A percentile compares a stretch with the other conserved stretches of the same genome.
Evolutionary conservation across 495 filamentous ascomycete genomes (phyloP).

Genomic region (Patellaria atrata): DNA sequence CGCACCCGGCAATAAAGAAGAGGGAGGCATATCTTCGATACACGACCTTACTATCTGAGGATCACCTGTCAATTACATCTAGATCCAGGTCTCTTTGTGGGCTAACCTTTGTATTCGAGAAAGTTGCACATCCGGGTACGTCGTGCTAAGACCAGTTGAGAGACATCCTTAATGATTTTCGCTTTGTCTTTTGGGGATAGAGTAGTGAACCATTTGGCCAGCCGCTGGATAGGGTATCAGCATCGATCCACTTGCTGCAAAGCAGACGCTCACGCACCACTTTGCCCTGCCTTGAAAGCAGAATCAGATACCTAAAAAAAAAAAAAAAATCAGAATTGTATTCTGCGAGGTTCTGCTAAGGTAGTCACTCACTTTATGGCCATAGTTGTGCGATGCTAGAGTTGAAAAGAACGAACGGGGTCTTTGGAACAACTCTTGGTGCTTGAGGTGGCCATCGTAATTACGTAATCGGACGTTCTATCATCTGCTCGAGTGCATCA

Average conservation of each 20-base stretch:
- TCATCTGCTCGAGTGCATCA: no score
- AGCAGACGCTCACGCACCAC: constrained; percentile 54
- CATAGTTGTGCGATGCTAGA: no score
- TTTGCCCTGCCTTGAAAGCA: constrained; percentile 96
- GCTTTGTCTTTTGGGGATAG: constrained; percentile 96
- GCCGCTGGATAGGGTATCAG: constrained; percentile 48
- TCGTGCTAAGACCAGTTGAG: constrained; percentile 89
- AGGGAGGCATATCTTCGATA: constrained; percentile 97
- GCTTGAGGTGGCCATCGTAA: no score
- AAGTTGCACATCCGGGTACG: constrained; percentile 99
- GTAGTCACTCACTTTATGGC: no score
- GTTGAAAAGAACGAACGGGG: no score
- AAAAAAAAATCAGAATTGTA: no score
- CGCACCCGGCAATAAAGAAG: constrained; percentile 97
- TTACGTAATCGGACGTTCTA: no score
- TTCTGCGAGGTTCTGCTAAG: no score
- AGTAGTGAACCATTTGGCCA: constrained; percentile 99
- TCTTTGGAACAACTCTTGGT: no score
- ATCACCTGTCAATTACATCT: constrained; percentile 5
- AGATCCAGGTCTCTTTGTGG: neutral
- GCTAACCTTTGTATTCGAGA: constrained; percentile 88
- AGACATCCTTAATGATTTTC: constrained; percentile 99
- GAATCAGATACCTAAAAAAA: constrained; percentile 78
- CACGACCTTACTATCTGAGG: constrained; percentile 84
- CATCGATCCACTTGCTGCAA: constrained; percentile 22